These are phyloP conservation scores for Rubia occidens DNA, from an alignment of 305 asterid genomes.

Conservation along the genomic window DNA sequence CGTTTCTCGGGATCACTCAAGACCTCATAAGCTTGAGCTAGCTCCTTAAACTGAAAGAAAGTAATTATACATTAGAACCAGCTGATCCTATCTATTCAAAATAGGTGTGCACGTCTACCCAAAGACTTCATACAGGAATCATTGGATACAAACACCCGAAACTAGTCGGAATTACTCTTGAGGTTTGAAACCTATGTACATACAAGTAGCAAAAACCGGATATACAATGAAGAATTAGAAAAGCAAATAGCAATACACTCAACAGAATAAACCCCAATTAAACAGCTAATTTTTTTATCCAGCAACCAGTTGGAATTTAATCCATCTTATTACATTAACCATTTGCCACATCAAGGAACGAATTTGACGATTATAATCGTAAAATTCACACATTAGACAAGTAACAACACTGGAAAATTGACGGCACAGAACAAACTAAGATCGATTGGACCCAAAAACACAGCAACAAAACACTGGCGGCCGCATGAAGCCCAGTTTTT, in stretches of 20 bases:
- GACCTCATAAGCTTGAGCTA: constrained; percentile 90
- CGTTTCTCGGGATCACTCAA: constrained; percentile 81
- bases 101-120: no score
- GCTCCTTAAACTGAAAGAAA: constrained; percentile 65
- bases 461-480: background rate
- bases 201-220: background rate
- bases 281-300: background rate
- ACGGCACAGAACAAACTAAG: background rate
- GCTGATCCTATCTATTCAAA: background rate
- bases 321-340: background rate
- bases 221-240: background rate
- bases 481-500: background rate
- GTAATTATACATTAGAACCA: background rate
- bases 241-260: background rate
- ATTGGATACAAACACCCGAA: no score
- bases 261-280: background rate
- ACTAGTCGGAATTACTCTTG: no score
- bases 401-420: background rate
- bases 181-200: background rate
- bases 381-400: background rate
- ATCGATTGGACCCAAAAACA: background rate
- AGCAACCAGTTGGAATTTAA: background rate
- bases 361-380: background rate
- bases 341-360: background rate
- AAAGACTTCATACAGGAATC: no score